Evolutionary conservation across 768 basidiomycete species (phyloP), one percentile per base, ranked within the genome.

Genomic region (Boletus coccyginus): DNA sequence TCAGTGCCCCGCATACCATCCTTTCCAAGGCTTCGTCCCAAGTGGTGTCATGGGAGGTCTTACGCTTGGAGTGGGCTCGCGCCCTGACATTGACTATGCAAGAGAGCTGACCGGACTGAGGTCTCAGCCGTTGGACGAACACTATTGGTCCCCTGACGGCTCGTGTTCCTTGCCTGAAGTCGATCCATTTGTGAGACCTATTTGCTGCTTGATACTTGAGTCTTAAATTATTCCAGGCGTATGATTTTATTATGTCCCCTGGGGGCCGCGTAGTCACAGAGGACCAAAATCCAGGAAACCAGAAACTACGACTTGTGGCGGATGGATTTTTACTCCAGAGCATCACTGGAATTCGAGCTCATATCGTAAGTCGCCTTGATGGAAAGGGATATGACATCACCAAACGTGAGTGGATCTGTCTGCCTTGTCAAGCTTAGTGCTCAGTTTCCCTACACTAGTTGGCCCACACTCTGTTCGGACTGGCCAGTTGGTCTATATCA

Each of bases 381-480:
- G 87, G 87, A 13, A 86, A 79, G 62, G 94, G 94, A 9, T 96
- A 93, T 62, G 91, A 96, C 62, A 80, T 98, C 51, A 81, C 88
- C 35, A 91, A 85, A 75, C 74, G 94, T 94, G 62, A 66, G 88
- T 70, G 19, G 38, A 41, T 46, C 54, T 10, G 38, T 57, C 12
- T 33, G 12, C 24, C 4, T 44, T 44, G 49, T 38, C 39, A 29
- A 49, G 3, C 32, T 35, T 47, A 53, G n/a, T 27, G 27, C 50
- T 62, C 46, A 63, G 32, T n/a, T 21, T 45, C 31, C 29, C 9
- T 56, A 14, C 36, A 24, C 12, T 56, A 94, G 92, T 95, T 64
- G 93, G 92, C 0, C 92, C 89, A 52, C 86, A 92, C 64, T 75
- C 84, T 38, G 87, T 95, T 41, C 80, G 85, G 46, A 82, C 86